Conservation (phyloP, 257 asterid species). For the Cinchona pubescens region DNA sequence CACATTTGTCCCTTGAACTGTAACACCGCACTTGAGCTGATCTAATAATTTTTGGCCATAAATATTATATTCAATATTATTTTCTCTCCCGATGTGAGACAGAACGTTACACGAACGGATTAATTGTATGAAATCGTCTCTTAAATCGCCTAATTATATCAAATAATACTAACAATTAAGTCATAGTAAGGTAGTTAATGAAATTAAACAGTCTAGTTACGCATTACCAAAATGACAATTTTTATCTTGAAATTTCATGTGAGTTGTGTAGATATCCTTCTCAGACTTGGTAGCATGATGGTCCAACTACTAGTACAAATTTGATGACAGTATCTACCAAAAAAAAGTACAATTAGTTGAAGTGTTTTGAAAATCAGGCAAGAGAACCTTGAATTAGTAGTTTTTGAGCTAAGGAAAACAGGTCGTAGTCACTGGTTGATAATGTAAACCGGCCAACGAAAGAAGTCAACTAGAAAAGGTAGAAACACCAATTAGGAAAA, state of each 20-base stretch:
- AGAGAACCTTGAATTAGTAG: conserved; percentile 15
- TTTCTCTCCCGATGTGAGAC: no score
- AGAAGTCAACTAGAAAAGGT: conserved; percentile 18
- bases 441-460: not conserved
- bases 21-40: no score
- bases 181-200: no score
- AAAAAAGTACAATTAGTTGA: conserved; percentile 26
- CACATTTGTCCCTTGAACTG: not conserved
- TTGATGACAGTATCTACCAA: not conserved
- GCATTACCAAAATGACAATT: no score
- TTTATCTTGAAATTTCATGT: no score
- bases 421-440: conserved; percentile 12
- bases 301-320: not conserved
- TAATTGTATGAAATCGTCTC: not conserved
- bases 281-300: no score
- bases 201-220: not conserved
- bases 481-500: not conserved
- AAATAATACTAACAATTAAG: not conserved
- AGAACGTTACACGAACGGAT: no score
- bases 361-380: conserved; percentile 22
- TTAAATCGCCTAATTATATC: no score
- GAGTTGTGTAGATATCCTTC: no score
- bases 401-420: not conserved
- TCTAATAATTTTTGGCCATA: no score
- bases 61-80: no score